These are phyloP conservation scores for Paramecium caudatum DNA, from an alignment of 73 alveolate species.

Conservation along the genomic window DNA sequence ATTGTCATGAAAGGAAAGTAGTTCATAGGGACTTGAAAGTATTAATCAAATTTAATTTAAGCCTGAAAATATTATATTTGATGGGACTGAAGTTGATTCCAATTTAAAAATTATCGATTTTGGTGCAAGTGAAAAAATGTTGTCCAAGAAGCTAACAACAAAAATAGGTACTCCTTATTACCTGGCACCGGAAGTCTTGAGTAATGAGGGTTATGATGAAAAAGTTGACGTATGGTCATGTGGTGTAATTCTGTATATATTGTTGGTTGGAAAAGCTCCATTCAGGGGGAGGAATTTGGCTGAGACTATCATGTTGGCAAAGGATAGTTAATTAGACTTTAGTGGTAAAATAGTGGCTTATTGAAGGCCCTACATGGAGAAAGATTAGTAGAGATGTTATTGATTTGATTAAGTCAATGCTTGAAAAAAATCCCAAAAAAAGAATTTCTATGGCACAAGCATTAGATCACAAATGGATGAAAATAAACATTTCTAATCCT, in stretches of 20 bases:
- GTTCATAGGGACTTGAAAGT: constrained; percentile 80
- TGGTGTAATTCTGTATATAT: constrained; percentile 83
- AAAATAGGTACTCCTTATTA: constrained; percentile 51
- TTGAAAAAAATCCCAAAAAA: constrained; percentile 73
- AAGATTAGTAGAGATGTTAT: constrained; percentile 77
- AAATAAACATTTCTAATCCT: background rate
- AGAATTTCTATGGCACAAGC: constrained; percentile 82
- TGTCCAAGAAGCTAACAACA: constrained; percentile 39
- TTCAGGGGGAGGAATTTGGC: constrained; percentile 36
- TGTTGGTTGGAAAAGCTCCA: constrained; percentile 80
- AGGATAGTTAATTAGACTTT: background rate
- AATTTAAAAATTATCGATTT: constrained; percentile 92
- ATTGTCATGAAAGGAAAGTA: constrained; percentile 90
- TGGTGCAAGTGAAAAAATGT: constrained; percentile 80
- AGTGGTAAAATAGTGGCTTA: background rate
- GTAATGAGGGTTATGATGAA: constrained; percentile 79
- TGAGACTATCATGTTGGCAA: background rate
- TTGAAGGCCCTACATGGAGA: constrained; percentile 44
- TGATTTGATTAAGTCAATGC: constrained; percentile 80
- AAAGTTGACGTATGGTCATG: constrained; percentile 84
- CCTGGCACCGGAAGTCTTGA: constrained; percentile 54
- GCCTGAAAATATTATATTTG: constrained; percentile 95
- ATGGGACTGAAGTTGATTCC: constrained; percentile 87
- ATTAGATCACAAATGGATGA: constrained; percentile 80
- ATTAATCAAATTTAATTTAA: constrained; percentile 82